Evolutionary conservation across 306 rosid species (phyloP).

Genomic region (Trifolium repens): DNA sequence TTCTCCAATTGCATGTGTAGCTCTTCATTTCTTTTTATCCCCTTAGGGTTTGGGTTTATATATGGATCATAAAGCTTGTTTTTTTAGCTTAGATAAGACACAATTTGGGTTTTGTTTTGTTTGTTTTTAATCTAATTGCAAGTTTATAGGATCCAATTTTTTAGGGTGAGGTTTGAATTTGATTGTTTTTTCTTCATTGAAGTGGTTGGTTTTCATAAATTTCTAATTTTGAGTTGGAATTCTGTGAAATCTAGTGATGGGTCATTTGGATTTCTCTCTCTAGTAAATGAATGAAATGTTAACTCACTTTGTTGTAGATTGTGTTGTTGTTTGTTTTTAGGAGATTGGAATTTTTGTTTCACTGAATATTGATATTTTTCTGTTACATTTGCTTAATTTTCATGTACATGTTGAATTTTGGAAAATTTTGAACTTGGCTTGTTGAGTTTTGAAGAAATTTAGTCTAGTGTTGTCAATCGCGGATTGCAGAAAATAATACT

Average conservation of each 20-base stretch:
- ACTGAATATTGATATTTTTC: slow-evolving; percentile 11
- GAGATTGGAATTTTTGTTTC: slow-evolving; percentile 8
- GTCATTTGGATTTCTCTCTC: slow-evolving; percentile 42
- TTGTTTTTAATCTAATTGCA: slow-evolving; percentile 23
- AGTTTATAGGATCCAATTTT: slow-evolving; percentile 42
- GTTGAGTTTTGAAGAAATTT: slow-evolving; percentile 36
- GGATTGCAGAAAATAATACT: neutral
- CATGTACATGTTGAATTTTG: slow-evolving; percentile 21
- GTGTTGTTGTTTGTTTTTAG: slow-evolving; percentile 35
- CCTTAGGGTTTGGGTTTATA: slow-evolving; percentile 44
- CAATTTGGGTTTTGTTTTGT: slow-evolving; percentile 32
- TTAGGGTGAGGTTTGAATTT: slow-evolving; percentile 15
- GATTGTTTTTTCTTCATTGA: slow-evolving; percentile 31
- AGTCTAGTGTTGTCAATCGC: neutral
- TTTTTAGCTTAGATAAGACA: slow-evolving; percentile 41
- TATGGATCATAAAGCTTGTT: slow-evolving; percentile 33
- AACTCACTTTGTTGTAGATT: slow-evolving; percentile 24
- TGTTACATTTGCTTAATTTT: slow-evolving; percentile 7
- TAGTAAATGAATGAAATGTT: slow-evolving; percentile 20
- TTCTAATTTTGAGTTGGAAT: slow-evolving; percentile 26
- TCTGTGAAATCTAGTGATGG: slow-evolving; percentile 44
- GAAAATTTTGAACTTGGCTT: slow-evolving; percentile 24
- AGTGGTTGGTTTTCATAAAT: slow-evolving; percentile 37
- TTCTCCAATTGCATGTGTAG: slow-evolving; percentile 42
- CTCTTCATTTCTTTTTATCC: slow-evolving; percentile 17